Base-by-base conservation (phyloP, 148 eudicot genomes). In the Vaccinium vitisidaea region DNA sequence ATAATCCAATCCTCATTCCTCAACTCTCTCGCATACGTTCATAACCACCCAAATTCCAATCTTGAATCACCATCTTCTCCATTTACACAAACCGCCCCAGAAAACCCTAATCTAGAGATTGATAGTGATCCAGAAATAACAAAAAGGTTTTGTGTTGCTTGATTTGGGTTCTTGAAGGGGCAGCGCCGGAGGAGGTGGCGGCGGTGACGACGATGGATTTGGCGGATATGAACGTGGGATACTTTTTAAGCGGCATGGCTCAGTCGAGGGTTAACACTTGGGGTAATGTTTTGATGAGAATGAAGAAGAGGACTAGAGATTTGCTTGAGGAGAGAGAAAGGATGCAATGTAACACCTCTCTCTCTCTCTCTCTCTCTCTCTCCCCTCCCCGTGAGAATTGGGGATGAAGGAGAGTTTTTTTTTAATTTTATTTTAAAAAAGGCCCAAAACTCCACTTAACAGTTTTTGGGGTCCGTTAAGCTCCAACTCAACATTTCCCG, bases 111-210 rank as follows among this genome's bases (percentile, higher is more conserved):
- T 39, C 43, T 39, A 39, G 3, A 88, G 56, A 93, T 93, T 3
- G 98, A 96, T 49, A 96, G 96, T 80, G 98, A 96, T 89, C 94
- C 98, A 4, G 98, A 96, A 80, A 93, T 96, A 58, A 93, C 95
- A 0, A 94, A 96, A 82, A 97, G 98, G n/a, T 96, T 96, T 73
- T 93, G 96, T 81, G 92, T 86, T 94, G 98, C 75, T 79, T 96
- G 88, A 88, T 93, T 15, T 93, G 90, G 88, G 82, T 92, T 86
- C 88, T 96, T 0, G 94, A 94, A 76, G 94, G 95, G 96, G 96
- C 89, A 6, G 80, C 59, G 14, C 92, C 96, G 1, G 90, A 84
- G 63, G 98, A 93, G 75, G 89, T 96, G 50, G 55, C 92, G 77
- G 85, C 86, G 84, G 93, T 96, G 75, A 88, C 59, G 83, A 87